A percentile compares a stretch with the other conserved stretches of the same genome.
Conservation (phyloP, 331 rosid species). For the Phaseolus coccineus region DNA sequence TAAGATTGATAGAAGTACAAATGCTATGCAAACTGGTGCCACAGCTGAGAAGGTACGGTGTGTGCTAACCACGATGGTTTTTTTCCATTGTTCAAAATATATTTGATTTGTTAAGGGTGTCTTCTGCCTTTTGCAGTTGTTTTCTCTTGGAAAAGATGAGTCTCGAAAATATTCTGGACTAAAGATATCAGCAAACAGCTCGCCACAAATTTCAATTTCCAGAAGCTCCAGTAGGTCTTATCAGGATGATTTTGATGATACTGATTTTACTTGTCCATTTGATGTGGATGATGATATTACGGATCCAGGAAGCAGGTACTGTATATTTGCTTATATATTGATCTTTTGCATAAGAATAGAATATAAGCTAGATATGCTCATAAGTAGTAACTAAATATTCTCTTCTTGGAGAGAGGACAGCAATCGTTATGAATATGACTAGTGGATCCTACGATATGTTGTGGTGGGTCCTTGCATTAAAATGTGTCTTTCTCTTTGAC, state of each 20-base stretch:
- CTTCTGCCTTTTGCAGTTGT: constrained; percentile 54
- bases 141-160: constrained; percentile 70
- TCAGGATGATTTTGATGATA: constrained; percentile 74
- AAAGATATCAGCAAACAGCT: constrained; percentile 62
- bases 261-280: constrained; percentile 81
- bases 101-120: constrained; percentile 38
- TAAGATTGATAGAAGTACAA: constrained; percentile 56
- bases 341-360: constrained; percentile 14
- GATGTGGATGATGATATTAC: constrained; percentile 73
- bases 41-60: constrained; percentile 73
- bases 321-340: constrained; percentile 21
- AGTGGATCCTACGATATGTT: no score
- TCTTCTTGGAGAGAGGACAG: neutral
- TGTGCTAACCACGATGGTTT: constrained; percentile 5
- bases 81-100: constrained; percentile 14
- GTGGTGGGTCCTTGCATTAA: no score
- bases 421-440: neutral
- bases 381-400: neutral
- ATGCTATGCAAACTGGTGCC: constrained; percentile 53
- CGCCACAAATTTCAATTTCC: constrained; percentile 63
- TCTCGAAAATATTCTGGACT: constrained; percentile 58
- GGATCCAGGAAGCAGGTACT: constrained; percentile 84
- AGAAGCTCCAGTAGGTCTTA: constrained; percentile 88
- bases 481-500: no score
- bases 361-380: constrained; percentile 5